A percentile compares a stretch with the other conserved stretches of the same genome.
Evolutionary conservation across 306 rosid genomes (phyloP).

Genomic region (Gastrolobium villosum): DNA sequence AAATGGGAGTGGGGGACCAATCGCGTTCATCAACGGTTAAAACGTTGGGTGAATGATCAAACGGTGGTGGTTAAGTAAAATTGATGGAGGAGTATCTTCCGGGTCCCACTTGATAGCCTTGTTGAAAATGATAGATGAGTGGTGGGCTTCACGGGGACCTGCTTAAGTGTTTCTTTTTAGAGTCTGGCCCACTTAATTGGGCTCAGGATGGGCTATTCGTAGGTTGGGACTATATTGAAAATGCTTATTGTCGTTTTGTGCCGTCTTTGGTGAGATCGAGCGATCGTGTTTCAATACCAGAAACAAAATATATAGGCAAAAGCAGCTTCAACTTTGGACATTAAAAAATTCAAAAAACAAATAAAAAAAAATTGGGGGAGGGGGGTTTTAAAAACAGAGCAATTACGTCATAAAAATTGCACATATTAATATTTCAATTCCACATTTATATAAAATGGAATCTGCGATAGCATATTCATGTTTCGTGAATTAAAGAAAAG

Average conservation of each 20-base stretch:
- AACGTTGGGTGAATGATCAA: constrained; percentile 1
- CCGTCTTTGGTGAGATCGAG: constrained; percentile 15
- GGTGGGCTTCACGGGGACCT: constrained; percentile 33
- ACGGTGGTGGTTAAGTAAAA: constrained; percentile 37
- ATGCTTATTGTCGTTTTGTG: constrained; percentile 17
- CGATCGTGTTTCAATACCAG: neutral
- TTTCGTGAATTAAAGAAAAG: too few species aligned
- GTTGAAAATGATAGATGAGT: constrained; percentile 1
- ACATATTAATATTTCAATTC: too few species aligned
- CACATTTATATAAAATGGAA: too few species aligned
- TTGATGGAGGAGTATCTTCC: neutral
- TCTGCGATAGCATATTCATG: too few species aligned
- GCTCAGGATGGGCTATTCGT: constrained; percentile 9
- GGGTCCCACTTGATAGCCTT: constrained; percentile 41
- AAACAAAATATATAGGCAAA: neutral
- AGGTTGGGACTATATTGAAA: neutral
- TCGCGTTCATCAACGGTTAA: constrained; percentile 51
- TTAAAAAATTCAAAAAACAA: too few species aligned
- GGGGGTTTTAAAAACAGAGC: too few species aligned
- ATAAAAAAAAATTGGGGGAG: too few species aligned
- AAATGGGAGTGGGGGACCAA: constrained; percentile 1
- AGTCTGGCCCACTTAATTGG: constrained; percentile 17
- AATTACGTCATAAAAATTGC: too few species aligned
- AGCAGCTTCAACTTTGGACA: too few species aligned
- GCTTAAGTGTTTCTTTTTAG: neutral